Evolutionary conservation across 2,329 filamentous ascomycete species (phyloP), one percentile per base, ranked within the genome.

Genomic region (Aspergillus ochraceus): DNA sequence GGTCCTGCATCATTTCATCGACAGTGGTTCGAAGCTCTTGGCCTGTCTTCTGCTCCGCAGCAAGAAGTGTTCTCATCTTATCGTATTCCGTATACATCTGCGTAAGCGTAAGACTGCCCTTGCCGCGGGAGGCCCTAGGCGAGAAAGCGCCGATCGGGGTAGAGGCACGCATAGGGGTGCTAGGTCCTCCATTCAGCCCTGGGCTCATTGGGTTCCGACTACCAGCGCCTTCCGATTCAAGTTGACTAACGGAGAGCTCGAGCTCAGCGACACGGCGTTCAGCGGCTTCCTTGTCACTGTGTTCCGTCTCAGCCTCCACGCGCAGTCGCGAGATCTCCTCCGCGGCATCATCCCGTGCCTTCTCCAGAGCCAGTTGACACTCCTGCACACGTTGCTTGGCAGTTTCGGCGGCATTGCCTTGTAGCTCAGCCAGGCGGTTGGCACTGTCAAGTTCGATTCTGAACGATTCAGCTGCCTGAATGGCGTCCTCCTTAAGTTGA

Each of bases 391-490:
- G 84, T 58, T 82, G 78, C 73, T 85, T 85, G 56, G 85, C 84
- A 2, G 84, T 86, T 57, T 84, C 80, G 1, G 85, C 84, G 57
- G 82, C 82, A 60, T 86, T 82, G 53, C 83, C 80, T 66, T 87
- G 85, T 22, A 88, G 84, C 63, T 97, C 89, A 2, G 92, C 90
- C 20, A 99, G 83, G 49, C 95, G 87, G 60, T 86, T 88, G 26
- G 90, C 87, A 63, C 89, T 89, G 64, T 96, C 92, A 8, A 97
- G 82, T 73, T 98, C 93, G 58, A 93, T 88, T 67, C 89, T 88
- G 81, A 95, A 96, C 61, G 89, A 89, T 72, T 97, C 90, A 62
- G 96, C 88, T n/a, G 88, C 88, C 56, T 90, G 86, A 1, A 91
- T 89, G 26, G 90, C 89, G 20, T 91, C 86, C 71, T 96, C 92